Percentiles rank a stretch among this genome's conserved stretches.
These are phyloP conservation scores for Capsicum rhomboideum DNA, from an alignment of 257 asterid genomes.

Conservation along the genomic window DNA sequence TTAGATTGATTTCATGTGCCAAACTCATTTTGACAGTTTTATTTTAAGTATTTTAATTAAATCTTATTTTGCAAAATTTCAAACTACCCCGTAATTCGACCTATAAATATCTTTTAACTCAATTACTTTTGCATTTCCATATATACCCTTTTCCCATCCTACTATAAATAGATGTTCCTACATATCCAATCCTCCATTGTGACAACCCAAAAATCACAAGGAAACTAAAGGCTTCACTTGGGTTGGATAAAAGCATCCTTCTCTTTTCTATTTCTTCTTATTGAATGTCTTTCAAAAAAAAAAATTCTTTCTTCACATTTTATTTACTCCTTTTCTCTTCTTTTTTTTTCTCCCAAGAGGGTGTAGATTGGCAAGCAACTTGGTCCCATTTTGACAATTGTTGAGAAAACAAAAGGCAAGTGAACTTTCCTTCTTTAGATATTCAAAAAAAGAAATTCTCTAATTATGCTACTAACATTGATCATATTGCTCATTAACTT, in stretches of 20 bases:
- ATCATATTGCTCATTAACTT: not conserved
- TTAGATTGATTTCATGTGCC: not conserved
- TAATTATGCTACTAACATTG: not conserved
- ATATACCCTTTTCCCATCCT: not conserved
- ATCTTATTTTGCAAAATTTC: not conserved
- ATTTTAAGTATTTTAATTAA: not conserved
- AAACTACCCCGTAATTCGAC: not conserved
- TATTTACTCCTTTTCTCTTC: not conserved
- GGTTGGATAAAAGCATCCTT: not conserved
- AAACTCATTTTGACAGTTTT: not conserved
- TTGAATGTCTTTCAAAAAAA: not conserved
- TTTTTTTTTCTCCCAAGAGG: not conserved
- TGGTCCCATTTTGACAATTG: conserved; percentile 1
- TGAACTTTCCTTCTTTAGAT: not conserved
- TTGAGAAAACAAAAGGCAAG: not conserved
- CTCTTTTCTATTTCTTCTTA: not conserved
- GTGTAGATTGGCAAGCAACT: not conserved
- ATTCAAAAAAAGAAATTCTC: too few species aligned
- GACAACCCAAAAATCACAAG: not conserved
- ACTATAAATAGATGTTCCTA: not conserved
- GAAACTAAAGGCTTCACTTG: not conserved
- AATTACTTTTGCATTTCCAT: not conserved
- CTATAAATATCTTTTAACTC: not conserved
- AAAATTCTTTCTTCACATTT: not conserved
- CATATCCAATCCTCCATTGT: not conserved